These are phyloP conservation scores for Candida pseudoviswanathii DNA, from an alignment of 1,139 yeast genomes.

Conservation along the genomic window DNA sequence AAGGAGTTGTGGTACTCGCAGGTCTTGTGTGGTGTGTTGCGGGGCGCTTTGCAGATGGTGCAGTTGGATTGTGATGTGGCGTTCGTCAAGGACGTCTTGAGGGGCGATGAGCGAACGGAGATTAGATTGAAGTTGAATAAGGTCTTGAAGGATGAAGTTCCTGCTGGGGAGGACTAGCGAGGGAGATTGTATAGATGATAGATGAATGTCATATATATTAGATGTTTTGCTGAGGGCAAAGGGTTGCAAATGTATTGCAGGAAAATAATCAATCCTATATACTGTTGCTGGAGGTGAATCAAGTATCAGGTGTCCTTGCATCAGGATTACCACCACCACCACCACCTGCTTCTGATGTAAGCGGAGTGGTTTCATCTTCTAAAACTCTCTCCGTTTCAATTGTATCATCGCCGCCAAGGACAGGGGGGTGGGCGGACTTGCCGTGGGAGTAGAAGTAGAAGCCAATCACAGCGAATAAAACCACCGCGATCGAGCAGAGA, in stretches of 20 bases:
- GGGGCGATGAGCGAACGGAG: slow-evolving; percentile 86
- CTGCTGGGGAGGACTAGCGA: slow-evolving; percentile 86
- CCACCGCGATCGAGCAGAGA: neutral
- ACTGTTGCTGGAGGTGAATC: neutral
- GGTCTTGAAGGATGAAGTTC: slow-evolving; percentile 89
- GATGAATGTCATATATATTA: neutral
- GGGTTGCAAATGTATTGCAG: neutral
- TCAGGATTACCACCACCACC: neutral
- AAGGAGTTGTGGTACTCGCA: slow-evolving; percentile 91
- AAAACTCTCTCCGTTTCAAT: neutral
- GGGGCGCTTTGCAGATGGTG: slow-evolving; percentile 95
- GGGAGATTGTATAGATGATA: neutral
- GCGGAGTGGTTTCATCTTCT: neutral
- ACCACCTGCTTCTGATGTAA: neutral
- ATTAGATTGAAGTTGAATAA: slow-evolving; percentile 69
- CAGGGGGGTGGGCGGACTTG: neutral
- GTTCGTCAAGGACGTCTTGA: slow-evolving; percentile 76
- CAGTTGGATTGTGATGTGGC: slow-evolving; percentile 86
- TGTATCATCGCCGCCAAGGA: neutral
- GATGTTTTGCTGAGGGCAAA: neutral
- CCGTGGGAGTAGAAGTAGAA: neutral
- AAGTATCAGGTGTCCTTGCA: neutral
- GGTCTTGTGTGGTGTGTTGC: slow-evolving; percentile 82
- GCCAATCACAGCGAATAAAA: neutral
- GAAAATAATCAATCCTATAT: neutral